These are phyloP conservation scores for Prunus padus DNA, from an alignment of 306 rosid genomes.

Conservation along the genomic window DNA sequence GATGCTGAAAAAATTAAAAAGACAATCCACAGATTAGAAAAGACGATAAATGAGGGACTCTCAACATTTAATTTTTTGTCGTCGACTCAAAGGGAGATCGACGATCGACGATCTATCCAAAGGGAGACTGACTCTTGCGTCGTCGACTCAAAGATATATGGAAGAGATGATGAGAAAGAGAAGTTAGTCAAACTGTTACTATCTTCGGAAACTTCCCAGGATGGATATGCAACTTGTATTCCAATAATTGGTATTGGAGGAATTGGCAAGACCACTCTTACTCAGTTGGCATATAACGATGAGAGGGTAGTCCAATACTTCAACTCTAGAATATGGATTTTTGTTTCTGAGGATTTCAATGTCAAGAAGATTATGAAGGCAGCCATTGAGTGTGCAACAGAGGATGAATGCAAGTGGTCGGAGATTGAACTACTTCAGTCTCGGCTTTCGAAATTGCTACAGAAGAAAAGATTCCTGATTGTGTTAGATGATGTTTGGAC, in stretches of 20 bases:
- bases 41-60: neutral
- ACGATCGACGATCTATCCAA: neutral
- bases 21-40: no score
- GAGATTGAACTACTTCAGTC: neutral
- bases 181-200: neutral
- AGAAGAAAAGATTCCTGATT: neutral
- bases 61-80: neutral
- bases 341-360: neutral
- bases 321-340: neutral
- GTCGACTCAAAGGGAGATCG: neutral
- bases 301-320: neutral
- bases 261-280: constrained; percentile 19
- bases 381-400: neutral
- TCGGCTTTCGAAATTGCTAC: neutral
- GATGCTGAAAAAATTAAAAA: no score
- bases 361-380: neutral
- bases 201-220: neutral
- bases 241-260: constrained; percentile 10
- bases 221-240: constrained; percentile 10
- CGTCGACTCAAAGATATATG: neutral
- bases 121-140: constrained; percentile 7
- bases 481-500: constrained; percentile 29
- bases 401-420: neutral
- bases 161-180: constrained; percentile 12
- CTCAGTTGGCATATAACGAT: neutral